These are phyloP conservation scores for Aspergillus fijiensis DNA, from an alignment of 2,329 filamentous ascomycete genomes.

Conservation along the genomic window DNA sequence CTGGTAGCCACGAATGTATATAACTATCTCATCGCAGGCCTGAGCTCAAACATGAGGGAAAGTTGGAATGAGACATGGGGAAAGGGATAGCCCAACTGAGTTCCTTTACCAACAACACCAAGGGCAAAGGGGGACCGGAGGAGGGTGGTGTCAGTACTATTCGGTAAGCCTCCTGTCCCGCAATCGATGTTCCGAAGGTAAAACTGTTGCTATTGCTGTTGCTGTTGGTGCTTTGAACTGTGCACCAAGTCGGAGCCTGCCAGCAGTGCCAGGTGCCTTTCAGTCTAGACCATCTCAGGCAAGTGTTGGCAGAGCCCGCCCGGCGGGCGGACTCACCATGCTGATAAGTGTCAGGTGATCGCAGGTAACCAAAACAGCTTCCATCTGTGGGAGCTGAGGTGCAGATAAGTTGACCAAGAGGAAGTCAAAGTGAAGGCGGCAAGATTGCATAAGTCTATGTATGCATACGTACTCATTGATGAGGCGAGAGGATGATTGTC, in stretches of 20 bases:
- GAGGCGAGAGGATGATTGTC: not conserved
- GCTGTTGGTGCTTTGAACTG: not conserved
- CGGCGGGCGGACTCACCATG: too few species aligned
- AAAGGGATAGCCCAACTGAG: slow-evolving; percentile 7
- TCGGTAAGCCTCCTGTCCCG: not conserved
- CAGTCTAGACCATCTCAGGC: not conserved
- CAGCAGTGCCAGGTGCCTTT: not conserved
- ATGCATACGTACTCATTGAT: not conserved
- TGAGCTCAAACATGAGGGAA: too few species aligned
- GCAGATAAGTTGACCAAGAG: not conserved
- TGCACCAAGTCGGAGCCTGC: not conserved
- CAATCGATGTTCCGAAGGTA: not conserved
- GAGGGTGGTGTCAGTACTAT: slow-evolving; percentile 6
- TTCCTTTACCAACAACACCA: slow-evolving; percentile 8
- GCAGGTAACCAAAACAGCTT: not conserved
- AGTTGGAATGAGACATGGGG: slow-evolving; percentile 11
- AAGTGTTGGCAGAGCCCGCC: not conserved
- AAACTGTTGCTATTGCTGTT: not conserved
- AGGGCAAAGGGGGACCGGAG: slow-evolving; percentile 2
- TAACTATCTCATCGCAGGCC: not conserved
- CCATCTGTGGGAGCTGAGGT: not conserved
- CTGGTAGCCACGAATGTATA: not conserved
- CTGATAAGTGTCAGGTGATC: slow-evolving; percentile 6
- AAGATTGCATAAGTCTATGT: too few species aligned
- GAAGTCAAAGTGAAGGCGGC: not conserved